phyloP scores from a whole-genome alignment of 2,329 filamentous ascomycete genomes.

The Fusarium staphyleae region DNA sequence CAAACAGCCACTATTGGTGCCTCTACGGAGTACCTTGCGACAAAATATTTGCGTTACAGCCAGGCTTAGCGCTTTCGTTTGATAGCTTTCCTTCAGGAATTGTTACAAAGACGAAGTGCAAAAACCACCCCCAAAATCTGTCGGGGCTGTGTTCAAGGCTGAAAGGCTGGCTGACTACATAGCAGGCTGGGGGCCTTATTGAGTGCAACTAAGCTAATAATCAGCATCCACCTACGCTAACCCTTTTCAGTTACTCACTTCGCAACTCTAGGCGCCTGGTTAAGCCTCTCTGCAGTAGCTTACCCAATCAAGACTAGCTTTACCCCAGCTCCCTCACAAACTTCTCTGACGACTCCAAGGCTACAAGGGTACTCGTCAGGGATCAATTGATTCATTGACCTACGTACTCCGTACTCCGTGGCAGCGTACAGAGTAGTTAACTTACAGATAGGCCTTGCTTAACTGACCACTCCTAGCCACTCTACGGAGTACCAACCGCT shows the following conservation, averaged over 20 bases:
- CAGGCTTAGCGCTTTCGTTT: neutral
- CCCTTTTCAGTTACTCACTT: slow-evolving; percentile 1
- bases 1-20: neutral
- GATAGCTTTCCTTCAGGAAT: slow-evolving; percentile 1
- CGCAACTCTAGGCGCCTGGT: slow-evolving; percentile 16
- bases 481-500: neutral
- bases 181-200: neutral
- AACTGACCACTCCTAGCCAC: neutral
- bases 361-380: neutral
- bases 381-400: neutral
- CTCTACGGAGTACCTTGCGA: neutral
- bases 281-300: too few relatives aligned
- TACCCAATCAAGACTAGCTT: neutral
- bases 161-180: neutral
- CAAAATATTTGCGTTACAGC: slow-evolving; percentile 7
- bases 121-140: slow-evolving; percentile 1
- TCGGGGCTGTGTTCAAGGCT: slow-evolving; percentile 9
- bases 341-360: neutral
- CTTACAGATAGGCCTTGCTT: too few relatives aligned
- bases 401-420: too few relatives aligned
- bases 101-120: slow-evolving; percentile 8
- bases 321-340: slow-evolving; percentile 7
- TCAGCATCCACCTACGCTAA: slow-evolving; percentile 8
- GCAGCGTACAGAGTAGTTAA: too few relatives aligned
- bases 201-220: slow-evolving; percentile 15